Conservation (phyloP, 2,329 filamentous ascomycete species). For the Penicillium freii region DNA sequence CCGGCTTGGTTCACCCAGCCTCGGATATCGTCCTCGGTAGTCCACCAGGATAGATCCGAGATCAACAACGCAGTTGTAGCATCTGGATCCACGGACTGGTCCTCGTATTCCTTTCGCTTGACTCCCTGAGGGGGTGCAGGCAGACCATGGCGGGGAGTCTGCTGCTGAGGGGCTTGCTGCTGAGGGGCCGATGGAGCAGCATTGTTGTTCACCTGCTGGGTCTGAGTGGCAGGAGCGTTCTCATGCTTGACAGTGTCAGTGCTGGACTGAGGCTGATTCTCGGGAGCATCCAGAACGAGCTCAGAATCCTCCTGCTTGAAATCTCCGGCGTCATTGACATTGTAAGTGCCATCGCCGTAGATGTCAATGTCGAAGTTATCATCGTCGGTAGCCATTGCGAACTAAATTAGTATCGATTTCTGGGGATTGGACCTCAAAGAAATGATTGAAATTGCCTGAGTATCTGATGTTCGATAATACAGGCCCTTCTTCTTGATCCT, state of each 20-base stretch:
- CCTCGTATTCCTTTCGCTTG: conserved; percentile 61
- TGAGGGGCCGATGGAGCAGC: conserved; percentile 16
- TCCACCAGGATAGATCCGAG: conserved; percentile 95
- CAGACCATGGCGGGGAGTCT: conserved; percentile 18
- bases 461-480: conserved; percentile 36
- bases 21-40: conserved; percentile 89
- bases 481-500: conserved; percentile 32
- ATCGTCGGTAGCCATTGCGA: conserved; percentile 56
- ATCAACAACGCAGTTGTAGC: conserved; percentile 74
- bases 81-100: conserved; percentile 57
- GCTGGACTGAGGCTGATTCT: conserved; percentile 25
- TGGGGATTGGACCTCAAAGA: conserved; percentile 24
- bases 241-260: conserved; percentile 22
- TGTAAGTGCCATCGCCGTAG: conserved; percentile 60
- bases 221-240: conserved; percentile 6
- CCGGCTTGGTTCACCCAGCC: conserved; percentile 78
- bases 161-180: conserved; percentile 23
- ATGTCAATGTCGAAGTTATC: conserved; percentile 71
- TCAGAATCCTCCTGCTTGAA: conserved; percentile 42
- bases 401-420: conserved; percentile 27
- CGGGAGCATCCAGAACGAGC: conserved; percentile 40
- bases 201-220: conserved; percentile 10
- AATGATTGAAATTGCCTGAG: conserved; percentile 37
- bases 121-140: conserved; percentile 53
- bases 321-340: conserved; percentile 49